Evolutionary conservation across 306 rosid genomes (phyloP), one percentile per base, ranked within the genome.

Genomic region (Dryas alaskensis): DNA sequence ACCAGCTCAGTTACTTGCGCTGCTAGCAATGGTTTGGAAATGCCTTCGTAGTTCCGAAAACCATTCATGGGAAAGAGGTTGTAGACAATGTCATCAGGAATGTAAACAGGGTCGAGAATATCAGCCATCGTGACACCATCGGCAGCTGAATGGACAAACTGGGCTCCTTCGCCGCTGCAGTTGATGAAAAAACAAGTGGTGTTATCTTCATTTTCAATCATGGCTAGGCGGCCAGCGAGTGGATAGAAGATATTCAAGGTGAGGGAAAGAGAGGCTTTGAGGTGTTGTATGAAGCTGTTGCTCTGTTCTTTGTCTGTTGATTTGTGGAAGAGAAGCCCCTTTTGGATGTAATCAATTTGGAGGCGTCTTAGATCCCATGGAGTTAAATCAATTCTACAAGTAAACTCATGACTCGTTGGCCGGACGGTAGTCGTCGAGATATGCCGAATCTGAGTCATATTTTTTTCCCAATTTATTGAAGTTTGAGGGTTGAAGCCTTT

Each of bases 1-100:
- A 57, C n/a, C 0, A 87, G 55, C 86, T 85, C 84, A 0, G 86
- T 87, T 4, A 85, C 86, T 61, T 87, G 89, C 10, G 39, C 73
- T 0, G 27, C 59, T 9, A 52, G 64, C 73, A 65, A 44, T n/a
- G 76, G 70, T 42, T 50, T 22, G 1, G 48, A 60, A n/a, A 69
- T 53, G 1, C 70, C 80, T 22, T 77, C 58, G 46, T 27, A 60
- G 64, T 62, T 77, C 22, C 3, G 5, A 22, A 37, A 13, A 3
- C 13, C 51, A 5, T 69, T 62, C 76, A 69, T 58, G 7, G 65
- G 25, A 12, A 74, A 74, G 64, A 74, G 10, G 46, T 16, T 9
- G 27, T 17, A 17, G 6, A 74, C 25, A 10, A 64, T 40, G 27
- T 42, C 71, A 6, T 50, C 69, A 4, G 77, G 69, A 8, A 49